Conservation (phyloP, 371 early-diverging fungal species). For the Thermomucor indicae-seudaticae region DNA sequence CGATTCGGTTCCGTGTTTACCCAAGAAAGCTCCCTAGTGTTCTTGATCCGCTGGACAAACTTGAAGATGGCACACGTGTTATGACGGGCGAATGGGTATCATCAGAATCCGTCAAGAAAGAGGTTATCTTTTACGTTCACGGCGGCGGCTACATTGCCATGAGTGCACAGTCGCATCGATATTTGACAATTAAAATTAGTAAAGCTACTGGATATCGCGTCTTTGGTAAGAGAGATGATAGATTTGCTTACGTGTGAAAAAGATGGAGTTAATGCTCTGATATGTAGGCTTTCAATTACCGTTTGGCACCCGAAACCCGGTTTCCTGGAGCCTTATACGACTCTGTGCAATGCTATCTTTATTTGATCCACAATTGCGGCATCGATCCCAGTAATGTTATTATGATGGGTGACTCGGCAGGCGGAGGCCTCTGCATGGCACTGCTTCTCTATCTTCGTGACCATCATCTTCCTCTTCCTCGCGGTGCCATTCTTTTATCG, state of each 20-base stretch:
- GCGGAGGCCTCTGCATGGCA: constrained; percentile 54
- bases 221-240: constrained; percentile 33
- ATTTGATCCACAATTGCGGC: constrained; percentile 51
- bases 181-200: constrained; percentile 53
- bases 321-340: constrained; percentile 83
- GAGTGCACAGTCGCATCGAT: constrained; percentile 57
- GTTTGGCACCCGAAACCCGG: constrained; percentile 71
- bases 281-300: constrained; percentile 60
- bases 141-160: constrained; percentile 65
- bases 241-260: not conserved
- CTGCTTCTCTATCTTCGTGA: constrained; percentile 51
- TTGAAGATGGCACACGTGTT: constrained; percentile 16
- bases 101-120: constrained; percentile 14
- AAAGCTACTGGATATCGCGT: constrained; percentile 40
- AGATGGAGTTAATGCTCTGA: not conserved
- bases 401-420: constrained; percentile 79
- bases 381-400: constrained; percentile 60
- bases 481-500: constrained; percentile 32
- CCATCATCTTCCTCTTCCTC: constrained; percentile 43
- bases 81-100: constrained; percentile 37
- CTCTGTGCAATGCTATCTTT: constrained; percentile 63
- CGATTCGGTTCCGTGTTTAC: constrained; percentile 17
- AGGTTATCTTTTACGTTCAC: constrained; percentile 60
- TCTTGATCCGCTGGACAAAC: constrained; percentile 14
- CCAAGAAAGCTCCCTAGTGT: constrained; percentile 22